A percentile compares a stretch with the other conserved stretches of the same genome.
Evolutionary conservation across 2,329 filamentous ascomycete species (phyloP).

Genomic region (Cercospora canescens): DNA sequence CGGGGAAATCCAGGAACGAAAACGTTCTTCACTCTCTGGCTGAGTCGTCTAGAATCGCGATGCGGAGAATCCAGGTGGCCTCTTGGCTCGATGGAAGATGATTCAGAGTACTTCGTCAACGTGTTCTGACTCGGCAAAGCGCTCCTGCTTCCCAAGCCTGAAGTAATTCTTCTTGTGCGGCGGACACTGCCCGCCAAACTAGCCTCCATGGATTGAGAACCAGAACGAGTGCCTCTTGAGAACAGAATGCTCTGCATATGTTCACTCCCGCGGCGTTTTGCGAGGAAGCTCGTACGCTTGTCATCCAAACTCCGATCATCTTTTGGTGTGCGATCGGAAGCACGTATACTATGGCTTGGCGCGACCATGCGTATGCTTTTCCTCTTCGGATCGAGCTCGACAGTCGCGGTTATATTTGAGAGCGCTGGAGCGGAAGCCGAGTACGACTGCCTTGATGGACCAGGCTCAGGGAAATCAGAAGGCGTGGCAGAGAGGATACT

Average conservation of each 20-base stretch:
- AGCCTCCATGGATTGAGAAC: slow-evolving; percentile 18
- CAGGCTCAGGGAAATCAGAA: slow-evolving; percentile 40
- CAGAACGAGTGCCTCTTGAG: slow-evolving; percentile 33
- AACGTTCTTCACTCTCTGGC: slow-evolving; percentile 26
- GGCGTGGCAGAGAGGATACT: slow-evolving; percentile 42
- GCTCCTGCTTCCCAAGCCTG: slow-evolving; percentile 32
- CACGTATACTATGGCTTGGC: slow-evolving; percentile 36
- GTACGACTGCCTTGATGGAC: slow-evolving; percentile 23
- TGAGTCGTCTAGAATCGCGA: slow-evolving; percentile 29
- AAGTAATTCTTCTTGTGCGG: slow-evolving; percentile 21
- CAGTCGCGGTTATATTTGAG: slow-evolving; percentile 27
- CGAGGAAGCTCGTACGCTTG: slow-evolving; percentile 45
- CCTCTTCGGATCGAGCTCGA: slow-evolving; percentile 33
- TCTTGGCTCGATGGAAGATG: slow-evolving; percentile 35
- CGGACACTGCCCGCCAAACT: slow-evolving; percentile 25
- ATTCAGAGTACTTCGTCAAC: slow-evolving; percentile 32
- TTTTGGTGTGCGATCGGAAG: slow-evolving; percentile 1
- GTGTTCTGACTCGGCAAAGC: slow-evolving; percentile 31
- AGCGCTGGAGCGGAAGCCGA: slow-evolving; percentile 29
- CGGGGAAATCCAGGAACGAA: slow-evolving; percentile 35
- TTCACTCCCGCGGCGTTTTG: slow-evolving; percentile 40
- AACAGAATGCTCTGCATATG: slow-evolving; percentile 42
- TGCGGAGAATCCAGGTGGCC: slow-evolving; percentile 16
- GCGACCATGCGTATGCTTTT: slow-evolving; percentile 43
- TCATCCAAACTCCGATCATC: slow-evolving; percentile 42